Percentiles rank a stretch among this genome's conserved stretches.
Evolutionary conservation across 495 filamentous ascomycete species (phyloP).

Genomic region (Penicillium maclennaniae): DNA sequence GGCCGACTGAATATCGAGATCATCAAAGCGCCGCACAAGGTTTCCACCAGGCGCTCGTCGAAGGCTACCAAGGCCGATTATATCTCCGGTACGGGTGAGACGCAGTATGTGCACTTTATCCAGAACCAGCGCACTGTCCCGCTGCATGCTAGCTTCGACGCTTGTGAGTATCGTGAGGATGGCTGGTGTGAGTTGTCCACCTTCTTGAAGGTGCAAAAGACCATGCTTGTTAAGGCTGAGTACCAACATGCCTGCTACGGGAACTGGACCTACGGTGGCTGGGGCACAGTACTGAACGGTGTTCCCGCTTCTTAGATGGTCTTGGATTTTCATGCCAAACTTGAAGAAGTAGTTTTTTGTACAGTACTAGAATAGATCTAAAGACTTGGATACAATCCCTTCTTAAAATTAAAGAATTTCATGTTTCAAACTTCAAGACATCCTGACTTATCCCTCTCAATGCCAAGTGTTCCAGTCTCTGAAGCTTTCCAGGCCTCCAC

Average conservation of each 20-base stretch:
- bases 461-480: no score
- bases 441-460: no score
- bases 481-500: no score
- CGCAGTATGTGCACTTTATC: constrained; percentile 61
- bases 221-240: constrained; percentile 40
- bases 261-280: constrained; percentile 15
- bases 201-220: constrained; percentile 50
- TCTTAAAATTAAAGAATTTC: no score
- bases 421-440: not conserved
- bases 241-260: constrained; percentile 51
- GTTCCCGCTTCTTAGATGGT: constrained; percentile 11
- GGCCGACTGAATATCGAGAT: constrained; percentile 62
- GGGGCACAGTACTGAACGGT: constrained; percentile 17
- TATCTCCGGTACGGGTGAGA: constrained; percentile 27
- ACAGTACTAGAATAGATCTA: not conserved
- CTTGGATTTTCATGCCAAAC: no score
- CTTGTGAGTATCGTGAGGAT: constrained; percentile 56
- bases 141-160: constrained; percentile 50
- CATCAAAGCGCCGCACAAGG: constrained; percentile 51
- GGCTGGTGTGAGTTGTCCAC: constrained; percentile 61
- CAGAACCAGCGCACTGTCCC: constrained; percentile 62
- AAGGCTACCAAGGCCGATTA: constrained; percentile 12
- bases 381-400: not conserved
- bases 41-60: constrained; percentile 38
- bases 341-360: no score